Base-by-base conservation (phyloP, 805 yeast species). In the Yamadazyma scolyti region DNA sequence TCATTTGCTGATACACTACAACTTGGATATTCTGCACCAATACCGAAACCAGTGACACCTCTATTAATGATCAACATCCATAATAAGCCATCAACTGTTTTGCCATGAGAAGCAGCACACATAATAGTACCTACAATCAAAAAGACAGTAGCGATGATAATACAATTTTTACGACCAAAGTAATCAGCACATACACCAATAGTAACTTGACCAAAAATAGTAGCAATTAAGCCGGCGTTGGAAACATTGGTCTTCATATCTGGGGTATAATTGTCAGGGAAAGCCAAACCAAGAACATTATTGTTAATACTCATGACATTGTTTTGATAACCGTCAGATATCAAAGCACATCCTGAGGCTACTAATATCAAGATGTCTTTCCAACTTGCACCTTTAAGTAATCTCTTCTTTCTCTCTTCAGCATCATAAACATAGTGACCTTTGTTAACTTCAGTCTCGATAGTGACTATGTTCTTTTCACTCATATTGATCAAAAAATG, bases 311-410 rank as follows among this genome's bases (percentile, higher is more conserved):
- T 72, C 85, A 82, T 79, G 40, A 79, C 70, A 44, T 76, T 79
- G 49, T 82, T 82, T 51, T 79, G 86, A 54, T 82, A 82, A 4
- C 89, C 89, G 56, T 83, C 93, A 14, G 83, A 75, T 46, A 81
- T 74, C 48, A 83, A 67, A 0, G 89, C 93, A 41, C 75, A 79
- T 9, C 93, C 90, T 15, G 88, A 66, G 56, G 84, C 75, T 26
- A 77, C 47, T 39, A 82, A 75, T 33, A 78, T 55, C 30, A 65
- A 43, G 17, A 59, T 37, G 33, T 65, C 68, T 16, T 47, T 54
- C 21, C 40, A 16, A 20, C 41, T 44, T 13, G 53, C 52, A 1
- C 56, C 57, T 5, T 44, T 46, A 11, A 27, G 42, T 23, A 55
- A 51, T 25, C 71, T 48, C 10, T 40, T 35, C 20, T 34, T 37